A percentile compares a stretch with the other conserved stretches of the same genome.
phyloP scores from a whole-genome alignment of 352 stramenopile genomes.

The Blastocystis sp. region DNA sequence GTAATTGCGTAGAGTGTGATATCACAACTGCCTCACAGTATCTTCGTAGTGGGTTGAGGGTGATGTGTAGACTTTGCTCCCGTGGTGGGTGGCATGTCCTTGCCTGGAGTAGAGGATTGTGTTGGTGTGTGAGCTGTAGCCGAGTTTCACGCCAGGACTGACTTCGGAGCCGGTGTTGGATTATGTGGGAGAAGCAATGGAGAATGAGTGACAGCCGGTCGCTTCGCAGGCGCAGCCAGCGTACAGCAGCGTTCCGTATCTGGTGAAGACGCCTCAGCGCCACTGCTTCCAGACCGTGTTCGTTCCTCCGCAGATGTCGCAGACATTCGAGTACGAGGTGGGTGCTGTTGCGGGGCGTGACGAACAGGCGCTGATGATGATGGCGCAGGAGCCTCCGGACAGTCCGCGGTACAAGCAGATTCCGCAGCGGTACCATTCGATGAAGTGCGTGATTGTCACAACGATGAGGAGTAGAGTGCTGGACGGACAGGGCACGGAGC shows the following conservation, averaged over 20 bases:
- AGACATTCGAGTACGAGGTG: slow-evolving; percentile 13
- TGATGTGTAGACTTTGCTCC: slow-evolving; percentile 16
- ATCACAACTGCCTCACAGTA: too few relatives aligned
- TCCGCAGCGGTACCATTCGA: slow-evolving; percentile 41
- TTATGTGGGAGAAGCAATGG: not conserved
- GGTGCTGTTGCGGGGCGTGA: not conserved
- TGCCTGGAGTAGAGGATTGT: not conserved
- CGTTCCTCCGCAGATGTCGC: slow-evolving; percentile 11
- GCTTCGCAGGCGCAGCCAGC: not conserved
- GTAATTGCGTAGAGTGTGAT: not conserved
- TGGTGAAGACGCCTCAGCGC: not conserved
- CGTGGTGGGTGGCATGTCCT: not conserved
- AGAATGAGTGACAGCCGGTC: too few relatives aligned
- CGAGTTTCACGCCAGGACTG: not conserved
- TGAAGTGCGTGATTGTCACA: slow-evolving; percentile 5
- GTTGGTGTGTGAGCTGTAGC: not conserved
- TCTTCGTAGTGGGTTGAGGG: too few relatives aligned
- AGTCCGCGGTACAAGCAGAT: slow-evolving; percentile 66
- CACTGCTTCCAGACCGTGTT: slow-evolving; percentile 18
- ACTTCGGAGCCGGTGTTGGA: not conserved
- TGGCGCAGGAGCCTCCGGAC: slow-evolving; percentile 34
- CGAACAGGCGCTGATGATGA: not conserved
- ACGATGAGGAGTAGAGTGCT: slow-evolving; percentile 2
- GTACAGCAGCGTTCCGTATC: not conserved
- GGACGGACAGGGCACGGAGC: not conserved